These are phyloP conservation scores for Dryadomyces sulphureus DNA, from an alignment of 2,329 filamentous ascomycete species.

Conservation along the genomic window DNA sequence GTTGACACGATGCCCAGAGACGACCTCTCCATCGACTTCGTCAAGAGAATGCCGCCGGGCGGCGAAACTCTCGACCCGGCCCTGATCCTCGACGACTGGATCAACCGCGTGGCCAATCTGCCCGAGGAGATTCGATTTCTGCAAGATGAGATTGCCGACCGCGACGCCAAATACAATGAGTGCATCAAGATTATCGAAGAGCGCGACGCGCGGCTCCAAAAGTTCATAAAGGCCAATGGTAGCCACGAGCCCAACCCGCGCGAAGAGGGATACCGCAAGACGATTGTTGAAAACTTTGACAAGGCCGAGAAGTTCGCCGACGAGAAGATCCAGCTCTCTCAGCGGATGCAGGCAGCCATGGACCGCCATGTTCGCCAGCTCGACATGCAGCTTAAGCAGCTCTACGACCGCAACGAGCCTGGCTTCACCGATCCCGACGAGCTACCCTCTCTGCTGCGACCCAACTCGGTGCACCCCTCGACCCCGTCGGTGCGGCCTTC, in stretches of 20 bases:
- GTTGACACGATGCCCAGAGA: conserved; percentile 48
- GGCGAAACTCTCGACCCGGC: conserved; percentile 48
- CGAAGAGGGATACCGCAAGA: conserved; percentile 52
- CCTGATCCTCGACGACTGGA: conserved; percentile 65
- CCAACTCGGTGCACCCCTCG: conserved; percentile 37
- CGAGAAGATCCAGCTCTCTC: conserved; percentile 57
- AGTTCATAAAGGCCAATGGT: conserved; percentile 65
- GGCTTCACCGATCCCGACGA: conserved; percentile 48
- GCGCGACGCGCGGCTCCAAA: conserved; percentile 62
- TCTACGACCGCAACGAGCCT: conserved; percentile 46
- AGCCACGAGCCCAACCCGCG: conserved; percentile 61
- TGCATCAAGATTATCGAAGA: conserved; percentile 55
- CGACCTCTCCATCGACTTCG: conserved; percentile 57
- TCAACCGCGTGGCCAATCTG: conserved; percentile 60
- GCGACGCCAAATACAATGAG: conserved; percentile 58
- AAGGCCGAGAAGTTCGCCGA: conserved; percentile 55
- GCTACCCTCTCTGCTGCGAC: conserved; percentile 46
- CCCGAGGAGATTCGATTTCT: conserved; percentile 72
- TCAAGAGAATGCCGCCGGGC: conserved; percentile 47
- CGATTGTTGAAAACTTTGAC: conserved; percentile 53
- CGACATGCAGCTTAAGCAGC: conserved; percentile 46
- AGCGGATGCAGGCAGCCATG: conserved; percentile 45
- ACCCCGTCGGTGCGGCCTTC: conserved; percentile 23
- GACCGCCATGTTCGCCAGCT: conserved; percentile 49
- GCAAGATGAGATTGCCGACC: conserved; percentile 69